Conservation (phyloP, 2,329 filamentous ascomycete species). For the Exophiala oligosperma region DNA sequence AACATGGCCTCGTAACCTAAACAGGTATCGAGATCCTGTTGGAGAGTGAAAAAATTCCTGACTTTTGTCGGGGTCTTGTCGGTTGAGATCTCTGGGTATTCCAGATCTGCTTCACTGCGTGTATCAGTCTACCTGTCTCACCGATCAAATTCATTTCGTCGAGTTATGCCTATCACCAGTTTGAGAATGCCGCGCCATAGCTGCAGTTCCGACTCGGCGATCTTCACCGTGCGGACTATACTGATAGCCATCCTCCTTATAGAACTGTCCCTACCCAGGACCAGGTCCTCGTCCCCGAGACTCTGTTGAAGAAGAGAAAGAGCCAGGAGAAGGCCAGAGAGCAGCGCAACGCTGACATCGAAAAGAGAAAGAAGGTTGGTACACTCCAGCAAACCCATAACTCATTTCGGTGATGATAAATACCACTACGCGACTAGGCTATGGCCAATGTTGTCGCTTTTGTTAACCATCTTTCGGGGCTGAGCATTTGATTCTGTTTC, state of each 20-base stretch:
- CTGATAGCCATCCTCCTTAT: conserved; percentile 53
- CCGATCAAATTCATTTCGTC: conserved; percentile 76
- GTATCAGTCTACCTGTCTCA: conserved; percentile 49
- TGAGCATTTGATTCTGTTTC: conserved; percentile 53
- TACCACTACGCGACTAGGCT: conserved; percentile 91
- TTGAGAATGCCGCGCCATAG: conserved; percentile 87
- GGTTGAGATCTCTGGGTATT: conserved; percentile 60
- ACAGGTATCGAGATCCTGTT: conserved; percentile 23
- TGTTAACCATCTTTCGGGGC: conserved; percentile 99
- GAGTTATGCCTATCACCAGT: conserved; percentile 71
- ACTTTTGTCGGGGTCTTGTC: conserved; percentile 68
- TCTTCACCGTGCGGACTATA: conserved; percentile 78
- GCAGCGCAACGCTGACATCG: conserved; percentile 73
- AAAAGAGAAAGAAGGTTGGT: conserved; percentile 91
- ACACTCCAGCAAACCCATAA: conserved; percentile 35
- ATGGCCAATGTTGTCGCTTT: conserved; percentile 93
- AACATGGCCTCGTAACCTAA: conserved; percentile 22
- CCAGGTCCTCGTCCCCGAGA: conserved; percentile 97
- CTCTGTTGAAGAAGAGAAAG: conserved; percentile 99
- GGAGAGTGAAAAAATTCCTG: conserved; percentile 47
- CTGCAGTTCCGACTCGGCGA: conserved; percentile 91
- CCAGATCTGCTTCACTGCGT: conserved; percentile 16
- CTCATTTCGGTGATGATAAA: conserved; percentile 76
- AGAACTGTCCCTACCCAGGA: conserved; percentile 92
- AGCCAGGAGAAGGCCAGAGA: conserved; percentile 98